Conservation (phyloP, 495 filamentous ascomycete genomes). For the Parachaetomium inaequale region DNA sequence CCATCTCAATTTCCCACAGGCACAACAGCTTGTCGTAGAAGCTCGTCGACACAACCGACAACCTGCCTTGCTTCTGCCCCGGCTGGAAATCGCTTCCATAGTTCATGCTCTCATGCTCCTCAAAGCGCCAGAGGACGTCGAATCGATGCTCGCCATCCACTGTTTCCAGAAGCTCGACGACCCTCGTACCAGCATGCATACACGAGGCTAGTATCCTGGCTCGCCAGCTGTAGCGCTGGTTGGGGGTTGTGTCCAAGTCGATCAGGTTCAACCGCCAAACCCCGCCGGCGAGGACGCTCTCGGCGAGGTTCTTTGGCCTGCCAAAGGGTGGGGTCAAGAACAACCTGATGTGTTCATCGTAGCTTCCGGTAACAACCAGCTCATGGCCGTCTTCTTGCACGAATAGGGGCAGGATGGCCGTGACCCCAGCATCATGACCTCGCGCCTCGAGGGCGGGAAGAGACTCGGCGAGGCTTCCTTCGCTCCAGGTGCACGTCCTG, state of each 20-base stretch:
- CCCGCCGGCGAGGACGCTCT: constrained; percentile 72
- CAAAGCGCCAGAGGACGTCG: constrained; percentile 67
- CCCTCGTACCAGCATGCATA: constrained; percentile 80
- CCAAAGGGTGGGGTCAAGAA: constrained; percentile 48
- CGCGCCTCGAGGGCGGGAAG: constrained; percentile 38
- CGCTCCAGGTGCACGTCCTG: constrained; percentile 27
- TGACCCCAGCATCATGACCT: constrained; percentile 79
- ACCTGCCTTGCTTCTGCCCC: constrained; percentile 21
- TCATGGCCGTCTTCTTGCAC: constrained; percentile 40
- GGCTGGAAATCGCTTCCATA: constrained; percentile 79
- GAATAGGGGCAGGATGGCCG: constrained; percentile 70
- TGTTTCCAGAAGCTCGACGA: constrained; percentile 49
- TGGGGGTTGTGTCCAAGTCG: constrained; percentile 15
- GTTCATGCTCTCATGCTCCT: constrained; percentile 92
- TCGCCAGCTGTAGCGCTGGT: constrained; percentile 25
- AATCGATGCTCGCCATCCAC: constrained; percentile 54
- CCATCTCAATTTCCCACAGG: constrained; percentile 59
- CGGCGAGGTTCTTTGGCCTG: constrained; percentile 50
- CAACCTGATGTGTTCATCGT: constrained; percentile 80
- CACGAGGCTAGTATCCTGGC: constrained; percentile 76
- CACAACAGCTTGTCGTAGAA: constrained; percentile 84
- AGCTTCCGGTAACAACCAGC: constrained; percentile 80
- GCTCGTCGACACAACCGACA: constrained; percentile 70
- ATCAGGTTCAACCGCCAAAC: constrained; percentile 83
- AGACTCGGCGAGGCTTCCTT: constrained; percentile 37